A percentile compares a stretch with the other conserved stretches of the same genome.
Evolutionary conservation across 306 rosid species (phyloP).

Genomic region (Cicer judaicum): DNA sequence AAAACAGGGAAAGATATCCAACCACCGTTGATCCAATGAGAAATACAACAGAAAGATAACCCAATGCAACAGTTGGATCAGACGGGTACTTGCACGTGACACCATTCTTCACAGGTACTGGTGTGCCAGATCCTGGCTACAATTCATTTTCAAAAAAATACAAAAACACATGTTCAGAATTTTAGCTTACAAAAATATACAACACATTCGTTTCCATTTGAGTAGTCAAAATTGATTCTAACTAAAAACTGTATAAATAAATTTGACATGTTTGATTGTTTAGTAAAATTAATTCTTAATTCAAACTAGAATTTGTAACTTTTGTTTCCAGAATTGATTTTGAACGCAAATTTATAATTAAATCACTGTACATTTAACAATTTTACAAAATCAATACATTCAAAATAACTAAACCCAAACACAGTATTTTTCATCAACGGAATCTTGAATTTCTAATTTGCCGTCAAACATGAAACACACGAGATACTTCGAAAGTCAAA

Average conservation of each 20-base stretch:
- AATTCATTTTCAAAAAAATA: background rate
- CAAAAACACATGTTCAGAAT: background rate
- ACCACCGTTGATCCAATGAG: constrained; percentile 56
- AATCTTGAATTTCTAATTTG: background rate
- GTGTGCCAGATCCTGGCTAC: constrained; percentile 82
- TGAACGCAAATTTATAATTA: too few species aligned
- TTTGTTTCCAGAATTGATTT: too few species aligned
- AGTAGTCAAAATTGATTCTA: too few species aligned
- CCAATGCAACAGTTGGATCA: constrained; percentile 69
- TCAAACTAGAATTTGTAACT: too few species aligned
- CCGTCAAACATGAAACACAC: background rate
- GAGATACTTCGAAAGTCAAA: background rate
- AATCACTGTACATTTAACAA: too few species aligned
- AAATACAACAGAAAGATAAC: constrained; percentile 65
- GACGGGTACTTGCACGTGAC: constrained; percentile 67
- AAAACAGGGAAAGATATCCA: constrained; percentile 67
- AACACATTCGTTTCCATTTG: too few species aligned
- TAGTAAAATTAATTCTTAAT: too few species aligned
- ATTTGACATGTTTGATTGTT: background rate
- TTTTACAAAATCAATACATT: too few species aligned
- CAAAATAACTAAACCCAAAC: too few species aligned
- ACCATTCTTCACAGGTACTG: constrained; percentile 52
- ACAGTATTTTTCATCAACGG: background rate
- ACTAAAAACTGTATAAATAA: too few species aligned
- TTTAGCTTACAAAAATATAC: background rate